Conservation (phyloP, 208 protist genomes). For the Borovskyia barvae region DNA sequence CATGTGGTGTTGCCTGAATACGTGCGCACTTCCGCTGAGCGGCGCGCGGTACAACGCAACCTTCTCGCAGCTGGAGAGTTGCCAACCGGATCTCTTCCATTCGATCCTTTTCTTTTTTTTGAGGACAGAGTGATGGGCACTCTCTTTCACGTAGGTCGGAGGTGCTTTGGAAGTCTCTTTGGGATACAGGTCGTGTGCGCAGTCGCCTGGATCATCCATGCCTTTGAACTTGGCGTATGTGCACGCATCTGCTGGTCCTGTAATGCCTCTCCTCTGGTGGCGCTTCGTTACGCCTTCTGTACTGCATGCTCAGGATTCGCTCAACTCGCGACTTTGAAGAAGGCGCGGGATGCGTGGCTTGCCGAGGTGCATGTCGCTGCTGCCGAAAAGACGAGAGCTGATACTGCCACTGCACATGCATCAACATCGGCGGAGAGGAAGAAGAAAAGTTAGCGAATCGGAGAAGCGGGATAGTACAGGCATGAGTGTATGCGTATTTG, state of each 20-base stretch:
- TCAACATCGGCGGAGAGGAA: conserved; percentile 1
- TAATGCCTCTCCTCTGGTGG: conserved; percentile 22
- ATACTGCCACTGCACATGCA: background rate
- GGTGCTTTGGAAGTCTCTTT: conserved; percentile 30
- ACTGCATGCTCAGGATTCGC: conserved; percentile 40
- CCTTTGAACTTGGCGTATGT: conserved; percentile 51
- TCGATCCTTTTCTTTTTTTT: conserved; percentile 23
- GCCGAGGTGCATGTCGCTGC: conserved; percentile 7
- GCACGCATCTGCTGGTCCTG: conserved; percentile 44
- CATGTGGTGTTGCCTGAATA: conserved; percentile 29
- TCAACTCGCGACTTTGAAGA: conserved; percentile 47
- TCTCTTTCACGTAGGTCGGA: conserved; percentile 29
- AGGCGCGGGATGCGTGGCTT: conserved; percentile 31
- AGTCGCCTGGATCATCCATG: conserved; percentile 48
- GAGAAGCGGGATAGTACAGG: background rate
- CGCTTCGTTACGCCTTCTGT: conserved; percentile 37
- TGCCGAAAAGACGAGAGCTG: background rate
- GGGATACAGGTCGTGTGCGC: conserved; percentile 36
- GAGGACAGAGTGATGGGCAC: conserved; percentile 43
- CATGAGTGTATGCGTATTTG: background rate
- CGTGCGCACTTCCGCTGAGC: conserved; percentile 8
- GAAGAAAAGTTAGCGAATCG: conserved; percentile 7
- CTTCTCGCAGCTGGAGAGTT: background rate
- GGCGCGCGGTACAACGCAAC: background rate
- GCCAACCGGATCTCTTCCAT: background rate